Evolutionary conservation across 2,329 filamentous ascomycete species (phyloP), one percentile per base, ranked within the genome.

Genomic region (Trichophyton schoenleinii): DNA sequence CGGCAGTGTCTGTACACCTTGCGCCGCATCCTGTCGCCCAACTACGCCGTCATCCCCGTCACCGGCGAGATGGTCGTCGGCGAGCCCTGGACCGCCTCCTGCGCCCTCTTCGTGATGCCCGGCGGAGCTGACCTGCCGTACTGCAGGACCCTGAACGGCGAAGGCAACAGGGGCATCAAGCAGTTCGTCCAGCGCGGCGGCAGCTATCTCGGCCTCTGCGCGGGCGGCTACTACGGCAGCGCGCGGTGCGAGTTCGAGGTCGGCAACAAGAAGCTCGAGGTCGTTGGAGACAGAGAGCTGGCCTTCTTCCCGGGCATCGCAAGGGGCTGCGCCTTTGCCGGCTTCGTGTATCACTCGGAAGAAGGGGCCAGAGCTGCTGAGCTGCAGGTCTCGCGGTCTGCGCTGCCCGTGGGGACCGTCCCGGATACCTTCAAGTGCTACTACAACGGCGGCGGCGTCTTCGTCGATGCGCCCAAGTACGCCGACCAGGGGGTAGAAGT

Each of bases 111-210:
- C 5, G 91, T 97, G 1, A 84, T 99, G 59, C 94, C 94, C 1
- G 94, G 94, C 22, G 94, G 94, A 36, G 92, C 89, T n/a, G 94
- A 99, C 70, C 80, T 95, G 59, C 89, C 88, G 58, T 99, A 96
- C 74, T 95, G 91, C 73, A 85, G 88, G 31, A 85, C 84, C 1
- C 81, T 99, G 65, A 94, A 97, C 72, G 94, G 94, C 41, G 80
- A 85, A 59, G 94, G 92, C 1, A 99, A 97, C 73, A 82, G 87
- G 41, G 82, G 83, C 66, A 96, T 99, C 72, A 79, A 81, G 61
- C 87, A 92, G 66, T 99, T 88, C 69, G 89, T 99, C 58, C 87
- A 90, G 63, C 81, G 83, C 34, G 94, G 94, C 31, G 94, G 94
- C 15, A 79, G 83, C 0, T 99, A 94, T 70, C 81, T 99, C 1